Conservation (phyloP, 495 filamentous ascomycete species). For the Lasiosphaeriaceae sp. region DNA sequence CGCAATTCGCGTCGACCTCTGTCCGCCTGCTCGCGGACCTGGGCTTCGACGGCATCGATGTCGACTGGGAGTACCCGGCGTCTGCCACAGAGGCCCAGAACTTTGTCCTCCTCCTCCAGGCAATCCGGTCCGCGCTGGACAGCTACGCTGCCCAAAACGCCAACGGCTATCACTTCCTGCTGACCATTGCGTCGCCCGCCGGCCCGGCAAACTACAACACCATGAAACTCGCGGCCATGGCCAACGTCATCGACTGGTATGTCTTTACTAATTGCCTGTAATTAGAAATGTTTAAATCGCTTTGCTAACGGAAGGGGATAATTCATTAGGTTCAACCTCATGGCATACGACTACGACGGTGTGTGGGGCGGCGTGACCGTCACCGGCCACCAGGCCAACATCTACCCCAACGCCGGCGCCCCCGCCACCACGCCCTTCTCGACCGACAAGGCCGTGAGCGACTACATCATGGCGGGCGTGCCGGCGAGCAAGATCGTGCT, state of each 20-base stretch:
- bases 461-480: slow-evolving; percentile 64
- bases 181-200: slow-evolving; percentile 66
- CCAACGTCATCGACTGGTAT: slow-evolving; percentile 68
- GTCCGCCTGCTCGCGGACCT: slow-evolving; percentile 62
- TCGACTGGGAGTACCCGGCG: slow-evolving; percentile 55
- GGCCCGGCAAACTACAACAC: slow-evolving; percentile 64
- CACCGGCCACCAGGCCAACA: slow-evolving; percentile 73
- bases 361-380: slow-evolving; percentile 62
- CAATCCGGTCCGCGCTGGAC: slow-evolving; percentile 62
- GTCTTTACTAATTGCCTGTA: too few species aligned
- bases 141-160: slow-evolving; percentile 50
- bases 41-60: slow-evolving; percentile 46
- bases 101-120: slow-evolving; percentile 66
- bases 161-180: slow-evolving; percentile 57
- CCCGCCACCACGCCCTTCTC: slow-evolving; percentile 62
- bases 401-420: slow-evolving; percentile 52
- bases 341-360: slow-evolving; percentile 72
- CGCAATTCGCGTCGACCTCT: slow-evolving; percentile 62
- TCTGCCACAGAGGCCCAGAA: slow-evolving; percentile 60
- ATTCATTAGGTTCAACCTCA: slow-evolving; percentile 89
- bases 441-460: slow-evolving; percentile 59
- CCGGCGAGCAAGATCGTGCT: slow-evolving; percentile 65
- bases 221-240: slow-evolving; percentile 63
- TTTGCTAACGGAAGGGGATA: too few species aligned
- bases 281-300: too few species aligned